Evolutionary conservation across 2,329 filamentous ascomycete species (phyloP), one percentile per base, ranked within the genome.

Genomic region (Exophiala sp.): DNA sequence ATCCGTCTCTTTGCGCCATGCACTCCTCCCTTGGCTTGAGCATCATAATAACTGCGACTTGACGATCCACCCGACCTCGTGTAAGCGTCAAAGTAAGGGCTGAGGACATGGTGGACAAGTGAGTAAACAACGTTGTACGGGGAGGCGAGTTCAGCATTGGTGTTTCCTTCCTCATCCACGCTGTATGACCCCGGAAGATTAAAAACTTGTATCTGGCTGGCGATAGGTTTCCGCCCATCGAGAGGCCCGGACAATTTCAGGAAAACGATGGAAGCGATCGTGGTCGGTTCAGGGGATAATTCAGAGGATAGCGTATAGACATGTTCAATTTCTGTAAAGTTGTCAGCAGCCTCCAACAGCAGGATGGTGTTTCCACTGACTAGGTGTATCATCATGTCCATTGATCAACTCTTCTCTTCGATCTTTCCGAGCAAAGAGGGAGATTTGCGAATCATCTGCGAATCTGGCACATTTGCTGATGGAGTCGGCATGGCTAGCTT

Each of bases 1-100:
- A 97, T 86, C 67, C 91, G 89, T 81, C 96, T 96, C 78, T 96
- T 96, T 16, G 94, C 92, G n/a, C 92, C 90, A 12, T 94, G 91
- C 59, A 99, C 91, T 56, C 94, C 94, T 14, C 90, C 95, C 75
- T 95, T 95, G 41, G 89, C 85, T 67, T 97, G 94, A 47, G 89
- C 85, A 66, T 97, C 91, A 16, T 87, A 83, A 65, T 90, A 85
- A 60, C 84, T 85, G 67, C 89, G 86, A 50, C 78, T 76, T 53
- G 75, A 75, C 47, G 82, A 74, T 67, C 90, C 87, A 65, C 90
- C 86, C 60, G 80, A 87, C 74, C 91, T 92, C 54, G 91, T 95
- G 70, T 91, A 95, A 64, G 91, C 92, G 77, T 99, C 92, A 69
- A 99, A 99, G 73, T 96, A 97, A 36, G 95, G 94, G 65, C 89